Percentiles rank a stretch among this genome's conserved stretches.
These are phyloP conservation scores for Exophiala xenobiotica DNA, from an alignment of 2,329 filamentous ascomycete genomes.

Conservation along the genomic window DNA sequence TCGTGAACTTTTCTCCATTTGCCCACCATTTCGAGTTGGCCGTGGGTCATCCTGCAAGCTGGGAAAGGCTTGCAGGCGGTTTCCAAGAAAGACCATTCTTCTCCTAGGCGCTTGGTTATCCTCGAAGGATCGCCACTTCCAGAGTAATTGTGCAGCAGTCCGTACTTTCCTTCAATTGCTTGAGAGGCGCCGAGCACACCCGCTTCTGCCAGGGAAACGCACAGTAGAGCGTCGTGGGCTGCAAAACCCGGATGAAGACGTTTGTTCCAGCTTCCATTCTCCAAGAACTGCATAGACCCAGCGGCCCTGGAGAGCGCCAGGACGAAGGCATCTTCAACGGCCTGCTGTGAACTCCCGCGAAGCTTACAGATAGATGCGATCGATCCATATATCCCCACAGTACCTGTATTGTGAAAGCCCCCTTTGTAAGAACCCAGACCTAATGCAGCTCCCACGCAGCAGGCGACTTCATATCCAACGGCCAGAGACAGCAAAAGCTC, in stretches of 20 bases:
- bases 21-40: slow-evolving; percentile 11
- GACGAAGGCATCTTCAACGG: slow-evolving; percentile 36
- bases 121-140: background rate
- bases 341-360: slow-evolving; percentile 22
- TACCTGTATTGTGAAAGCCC: slow-evolving; percentile 39
- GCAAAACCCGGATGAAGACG: slow-evolving; percentile 40
- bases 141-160: slow-evolving; percentile 11
- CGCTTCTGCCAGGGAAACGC: slow-evolving; percentile 34
- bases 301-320: slow-evolving; percentile 39
- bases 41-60: slow-evolving; percentile 21
- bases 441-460: slow-evolving; percentile 34
- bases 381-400: slow-evolving; percentile 38
- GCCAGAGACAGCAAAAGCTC: slow-evolving; percentile 22
- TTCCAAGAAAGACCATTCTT: slow-evolving; percentile 12
- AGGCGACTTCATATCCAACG: slow-evolving; percentile 34
- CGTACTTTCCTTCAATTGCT: slow-evolving; percentile 18
- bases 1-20: background rate
- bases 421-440: slow-evolving; percentile 34
- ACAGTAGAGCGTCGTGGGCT: slow-evolving; percentile 38
- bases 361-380: slow-evolving; percentile 34
- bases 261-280: slow-evolving; percentile 41
- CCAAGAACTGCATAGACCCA: slow-evolving; percentile 39
- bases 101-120: background rate
- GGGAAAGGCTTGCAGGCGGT: slow-evolving; percentile 19
- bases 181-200: slow-evolving; percentile 29